Conservation (phyloP, 768 basidiomycete genomes). For the Boletellus emodensis region DNA sequence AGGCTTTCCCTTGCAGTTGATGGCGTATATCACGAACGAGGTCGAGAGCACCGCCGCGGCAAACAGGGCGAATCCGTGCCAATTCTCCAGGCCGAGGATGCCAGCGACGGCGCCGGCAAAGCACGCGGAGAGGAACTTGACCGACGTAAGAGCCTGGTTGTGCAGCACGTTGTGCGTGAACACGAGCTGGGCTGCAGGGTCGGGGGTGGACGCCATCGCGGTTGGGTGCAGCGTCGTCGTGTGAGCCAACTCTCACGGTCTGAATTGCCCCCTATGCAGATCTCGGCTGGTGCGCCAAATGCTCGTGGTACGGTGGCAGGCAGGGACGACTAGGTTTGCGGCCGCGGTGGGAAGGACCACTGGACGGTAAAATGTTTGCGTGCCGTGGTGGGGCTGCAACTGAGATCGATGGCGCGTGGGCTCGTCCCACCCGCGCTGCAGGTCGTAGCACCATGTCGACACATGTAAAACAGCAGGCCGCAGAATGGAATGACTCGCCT, state of each 20-base stretch:
- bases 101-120: slow-evolving; percentile 87
- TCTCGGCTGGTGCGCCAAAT: not conserved
- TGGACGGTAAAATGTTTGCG: too few species aligned
- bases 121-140: slow-evolving; percentile 80
- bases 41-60: slow-evolving; percentile 62
- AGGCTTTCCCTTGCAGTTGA: slow-evolving; percentile 71
- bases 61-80: slow-evolving; percentile 79
- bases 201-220: slow-evolving; percentile 46
- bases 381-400: too few species aligned
- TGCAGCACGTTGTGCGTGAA: slow-evolving; percentile 64
- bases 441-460: too few species aligned
- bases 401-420: too few species aligned
- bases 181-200: slow-evolving; percentile 54
- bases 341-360: not conserved
- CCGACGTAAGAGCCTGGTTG: slow-evolving; percentile 56
- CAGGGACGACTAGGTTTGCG: not conserved
- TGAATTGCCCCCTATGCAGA: not conserved
- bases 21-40: slow-evolving; percentile 54
- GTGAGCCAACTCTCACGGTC: slow-evolving; percentile 14
- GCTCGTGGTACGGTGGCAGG: not conserved
- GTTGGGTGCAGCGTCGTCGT: not conserved
- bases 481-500: not conserved
- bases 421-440: too few species aligned
- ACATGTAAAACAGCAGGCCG: too few species aligned
- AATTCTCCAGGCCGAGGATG: slow-evolving; percentile 84